phyloP scores from a whole-genome alignment of 169 alveolate species.

The Amoebophrya sp. region DNA sequence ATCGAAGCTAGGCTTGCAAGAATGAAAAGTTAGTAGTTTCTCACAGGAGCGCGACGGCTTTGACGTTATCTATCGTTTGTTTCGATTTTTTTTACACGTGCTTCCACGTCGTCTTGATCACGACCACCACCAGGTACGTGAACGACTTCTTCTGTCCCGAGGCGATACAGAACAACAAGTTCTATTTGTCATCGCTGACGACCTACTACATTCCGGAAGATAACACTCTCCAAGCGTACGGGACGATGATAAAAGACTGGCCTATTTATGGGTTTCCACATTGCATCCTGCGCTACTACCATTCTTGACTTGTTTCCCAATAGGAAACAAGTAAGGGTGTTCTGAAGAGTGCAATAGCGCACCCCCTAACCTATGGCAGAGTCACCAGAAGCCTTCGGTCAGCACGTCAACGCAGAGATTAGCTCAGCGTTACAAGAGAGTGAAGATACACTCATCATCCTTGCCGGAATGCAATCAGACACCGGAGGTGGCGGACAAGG shows the following conservation, averaged over 20 bases:
- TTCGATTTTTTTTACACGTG: neutral
- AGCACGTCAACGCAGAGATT: slow-evolving; percentile 88
- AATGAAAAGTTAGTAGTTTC: too few species aligned
- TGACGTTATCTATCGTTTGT: neutral
- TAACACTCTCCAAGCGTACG: slow-evolving; percentile 39
- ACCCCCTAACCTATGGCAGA: too few species aligned
- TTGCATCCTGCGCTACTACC: too few species aligned
- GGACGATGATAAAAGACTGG: slow-evolving; percentile 45
- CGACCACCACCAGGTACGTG: slow-evolving; percentile 47
- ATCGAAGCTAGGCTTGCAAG: neutral
- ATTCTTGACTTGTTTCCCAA: too few species aligned
- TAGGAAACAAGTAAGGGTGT: too few species aligned
- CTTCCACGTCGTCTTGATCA: neutral
- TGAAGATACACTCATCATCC: slow-evolving; percentile 42
- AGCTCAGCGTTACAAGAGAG: slow-evolving; percentile 75
- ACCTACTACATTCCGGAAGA: slow-evolving; percentile 69
- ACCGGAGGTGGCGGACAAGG: slow-evolving; percentile 29
- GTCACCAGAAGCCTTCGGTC: slow-evolving; percentile 83
- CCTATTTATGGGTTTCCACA: too few species aligned
- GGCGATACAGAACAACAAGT: slow-evolving; percentile 57
- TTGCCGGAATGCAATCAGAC: slow-evolving; percentile 43
- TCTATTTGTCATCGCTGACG: slow-evolving; percentile 49
- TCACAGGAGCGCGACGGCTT: too few species aligned
- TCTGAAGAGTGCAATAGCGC: too few species aligned
- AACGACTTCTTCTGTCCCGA: slow-evolving; percentile 72